These are phyloP conservation scores for Filobasidium floriforme DNA, from an alignment of 768 basidiomycete species.

Conservation along the genomic window DNA sequence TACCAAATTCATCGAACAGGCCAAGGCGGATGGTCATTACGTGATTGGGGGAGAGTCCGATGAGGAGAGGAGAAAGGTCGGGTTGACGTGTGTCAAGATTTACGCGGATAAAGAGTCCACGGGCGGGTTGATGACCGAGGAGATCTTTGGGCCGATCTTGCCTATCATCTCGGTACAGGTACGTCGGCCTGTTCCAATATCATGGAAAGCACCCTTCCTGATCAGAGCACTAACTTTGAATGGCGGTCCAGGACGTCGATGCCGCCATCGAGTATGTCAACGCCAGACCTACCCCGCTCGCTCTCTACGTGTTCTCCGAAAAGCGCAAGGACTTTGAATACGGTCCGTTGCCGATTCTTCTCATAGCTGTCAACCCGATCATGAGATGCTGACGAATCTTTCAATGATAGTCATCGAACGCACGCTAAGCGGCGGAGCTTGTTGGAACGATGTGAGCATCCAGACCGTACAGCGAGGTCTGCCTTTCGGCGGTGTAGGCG, in stretches of 20 bases:
- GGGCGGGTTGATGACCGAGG: constrained; percentile 34
- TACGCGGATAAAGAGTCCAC: constrained; percentile 27
- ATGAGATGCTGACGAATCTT: background rate
- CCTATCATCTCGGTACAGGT: constrained; percentile 42
- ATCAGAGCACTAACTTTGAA: background rate
- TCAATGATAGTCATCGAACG: constrained; percentile 31
- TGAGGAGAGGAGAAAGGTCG: constrained; percentile 30
- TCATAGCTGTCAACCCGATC: background rate
- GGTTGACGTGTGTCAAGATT: constrained; percentile 36
- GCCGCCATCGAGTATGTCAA: constrained; percentile 41
- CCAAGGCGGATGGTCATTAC: constrained; percentile 34
- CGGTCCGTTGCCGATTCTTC: constrained; percentile 28
- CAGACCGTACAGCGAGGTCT: constrained; percentile 24
- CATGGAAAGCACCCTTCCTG: background rate
- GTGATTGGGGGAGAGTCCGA: constrained; percentile 39
- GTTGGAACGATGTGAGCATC: constrained; percentile 37
- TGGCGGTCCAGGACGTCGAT: constrained; percentile 31
- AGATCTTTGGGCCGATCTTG: constrained; percentile 45
- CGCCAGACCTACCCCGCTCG: constrained; percentile 35
- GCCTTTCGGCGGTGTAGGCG: constrained; percentile 44
- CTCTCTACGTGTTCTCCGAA: constrained; percentile 41
- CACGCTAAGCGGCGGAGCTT: constrained; percentile 38
- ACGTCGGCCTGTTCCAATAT: constrained; percentile 11
- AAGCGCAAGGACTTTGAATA: constrained; percentile 31
- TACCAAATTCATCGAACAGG: constrained; percentile 30